Evolutionary conservation across 768 basidiomycete genomes (phyloP), one percentile per base, ranked within the genome.

Genomic region (Gymnopilus dilepis): DNA sequence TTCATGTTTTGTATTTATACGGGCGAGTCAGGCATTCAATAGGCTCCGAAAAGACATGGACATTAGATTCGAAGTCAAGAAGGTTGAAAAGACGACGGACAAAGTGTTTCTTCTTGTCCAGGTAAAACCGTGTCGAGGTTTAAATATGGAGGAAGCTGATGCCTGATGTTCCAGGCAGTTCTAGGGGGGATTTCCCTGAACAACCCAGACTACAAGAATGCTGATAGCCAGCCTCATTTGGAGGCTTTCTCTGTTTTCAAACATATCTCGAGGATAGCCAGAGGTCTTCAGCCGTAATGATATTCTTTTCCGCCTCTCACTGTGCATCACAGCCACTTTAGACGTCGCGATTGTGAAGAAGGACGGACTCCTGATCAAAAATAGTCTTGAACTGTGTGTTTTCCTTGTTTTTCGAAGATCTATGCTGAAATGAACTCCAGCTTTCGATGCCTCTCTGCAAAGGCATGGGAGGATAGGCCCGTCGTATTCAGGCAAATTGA

Each of bases 381-480:
- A 89, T 60, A 88, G 90, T 0, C 77, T 97, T 12, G 93, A 96
- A 74, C 70, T 95, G 88, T 89, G 70, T 65, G 86, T 73, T 31
- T 17, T n/a, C 53, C 59, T 26, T 41, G 9, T n/a, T n/a, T 22
- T 6, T 57, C 41, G 34, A n/a, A 42, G 19, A 50, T 12, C 37
- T 2, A 58, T 26, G 50, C 54, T 51, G 34, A 11, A 55, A 40
- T 21, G 38, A 17, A 24, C 45, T 19, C 7, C 48, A 94, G 94
- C 28, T 73, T 90, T 24, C 88, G 96, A 11, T 91, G 88, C 65
- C 69, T 98, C 37, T 83, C 80, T 55, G 93, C 92, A 4, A 94
- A 90, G 67, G 89, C 94, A 42, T 99, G 97, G 97, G 96, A 98
- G 68, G 90, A 95, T 68, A 79, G 92, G 19, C 87, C 94, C 4